These are phyloP conservation scores for Nigrograna mackinnonii DNA, from an alignment of 2,329 filamentous ascomycete genomes.

Conservation along the genomic window DNA sequence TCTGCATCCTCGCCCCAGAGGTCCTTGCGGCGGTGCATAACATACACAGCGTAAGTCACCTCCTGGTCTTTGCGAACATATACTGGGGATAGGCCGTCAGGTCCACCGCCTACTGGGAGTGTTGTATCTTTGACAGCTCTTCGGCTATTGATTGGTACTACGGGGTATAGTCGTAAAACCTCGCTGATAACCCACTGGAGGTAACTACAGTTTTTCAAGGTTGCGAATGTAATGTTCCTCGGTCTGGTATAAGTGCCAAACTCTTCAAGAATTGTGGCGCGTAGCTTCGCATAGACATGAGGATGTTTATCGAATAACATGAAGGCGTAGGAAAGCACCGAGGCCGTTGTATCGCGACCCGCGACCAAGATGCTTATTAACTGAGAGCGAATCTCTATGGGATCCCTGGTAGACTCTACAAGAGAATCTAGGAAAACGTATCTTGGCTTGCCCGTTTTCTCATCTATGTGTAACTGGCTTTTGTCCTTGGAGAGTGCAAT, in stretches of 20 bases:
- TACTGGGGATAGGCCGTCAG: constrained; percentile 35
- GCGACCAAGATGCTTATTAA: constrained; percentile 80
- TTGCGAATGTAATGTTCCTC: constrained; percentile 44
- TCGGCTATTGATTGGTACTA: constrained; percentile 35
- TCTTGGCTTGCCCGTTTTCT: constrained; percentile 18
- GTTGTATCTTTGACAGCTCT: constrained; percentile 34
- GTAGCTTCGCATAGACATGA: constrained; percentile 33
- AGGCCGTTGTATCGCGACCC: constrained; percentile 83
- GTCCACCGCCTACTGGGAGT: constrained; percentile 39
- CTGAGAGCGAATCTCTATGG: constrained; percentile 76
- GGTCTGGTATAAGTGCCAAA: constrained; percentile 47
- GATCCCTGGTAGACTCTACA: constrained; percentile 70
- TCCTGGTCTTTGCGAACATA: constrained; percentile 31
- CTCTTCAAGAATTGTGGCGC: constrained; percentile 37
- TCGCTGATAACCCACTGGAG: constrained; percentile 39
- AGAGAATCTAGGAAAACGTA: constrained; percentile 88
- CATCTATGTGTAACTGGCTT: constrained; percentile 11
- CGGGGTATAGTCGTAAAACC: constrained; percentile 36
- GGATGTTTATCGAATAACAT: constrained; percentile 41
- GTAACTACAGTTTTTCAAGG: constrained; percentile 34
- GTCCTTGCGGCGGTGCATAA: constrained; percentile 39
- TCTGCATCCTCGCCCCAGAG: constrained; percentile 41
- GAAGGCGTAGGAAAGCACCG: constrained; percentile 75
- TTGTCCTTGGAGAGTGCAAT: constrained; percentile 15
- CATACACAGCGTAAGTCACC: constrained; percentile 31